Conservation (phyloP, 2,329 filamentous ascomycete species). For the Microcyclosporella mali region DNA sequence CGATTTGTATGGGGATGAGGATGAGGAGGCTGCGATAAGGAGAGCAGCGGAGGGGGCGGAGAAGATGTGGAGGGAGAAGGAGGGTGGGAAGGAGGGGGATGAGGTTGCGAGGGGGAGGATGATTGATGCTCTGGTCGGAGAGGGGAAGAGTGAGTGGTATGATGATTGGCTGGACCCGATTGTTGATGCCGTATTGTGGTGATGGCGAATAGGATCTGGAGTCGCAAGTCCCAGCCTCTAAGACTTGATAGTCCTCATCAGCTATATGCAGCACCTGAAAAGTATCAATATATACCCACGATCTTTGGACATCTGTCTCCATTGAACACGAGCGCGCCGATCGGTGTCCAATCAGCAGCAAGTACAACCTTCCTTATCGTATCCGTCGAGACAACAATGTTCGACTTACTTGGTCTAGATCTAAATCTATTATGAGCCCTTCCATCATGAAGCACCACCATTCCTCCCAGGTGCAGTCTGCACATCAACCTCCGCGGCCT, state of each 20-base stretch:
- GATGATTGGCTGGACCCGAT: conserved; percentile 16
- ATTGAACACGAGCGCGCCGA: too few species aligned
- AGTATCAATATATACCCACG: too few species aligned
- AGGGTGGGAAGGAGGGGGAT: conserved; percentile 18
- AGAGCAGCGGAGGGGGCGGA: conserved; percentile 40
- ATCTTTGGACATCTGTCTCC: too few species aligned
- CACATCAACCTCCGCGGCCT: neutral
- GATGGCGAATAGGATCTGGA: conserved; percentile 8
- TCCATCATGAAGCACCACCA: neutral
- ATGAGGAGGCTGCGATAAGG: conserved; percentile 40
- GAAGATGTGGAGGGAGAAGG: conserved; percentile 40
- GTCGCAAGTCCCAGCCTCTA: too few species aligned
- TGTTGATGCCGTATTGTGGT: conserved; percentile 15
- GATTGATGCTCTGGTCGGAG: conserved; percentile 15
- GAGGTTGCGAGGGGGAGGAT: conserved; percentile 30
- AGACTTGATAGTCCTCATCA: too few species aligned
- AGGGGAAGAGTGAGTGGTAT: conserved; percentile 15
- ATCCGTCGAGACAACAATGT: too few species aligned
- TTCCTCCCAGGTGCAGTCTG: neutral
- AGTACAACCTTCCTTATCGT: too few species aligned
- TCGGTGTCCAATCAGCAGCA: too few species aligned
- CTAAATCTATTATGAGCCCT: too few species aligned
- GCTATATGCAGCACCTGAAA: too few species aligned
- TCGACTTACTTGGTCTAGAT: too few species aligned
- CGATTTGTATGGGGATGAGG: conserved; percentile 45